phyloP scores from a whole-genome alignment of 2,329 filamentous ascomycete species.

The Phyllosticta paracitricarpa region DNA sequence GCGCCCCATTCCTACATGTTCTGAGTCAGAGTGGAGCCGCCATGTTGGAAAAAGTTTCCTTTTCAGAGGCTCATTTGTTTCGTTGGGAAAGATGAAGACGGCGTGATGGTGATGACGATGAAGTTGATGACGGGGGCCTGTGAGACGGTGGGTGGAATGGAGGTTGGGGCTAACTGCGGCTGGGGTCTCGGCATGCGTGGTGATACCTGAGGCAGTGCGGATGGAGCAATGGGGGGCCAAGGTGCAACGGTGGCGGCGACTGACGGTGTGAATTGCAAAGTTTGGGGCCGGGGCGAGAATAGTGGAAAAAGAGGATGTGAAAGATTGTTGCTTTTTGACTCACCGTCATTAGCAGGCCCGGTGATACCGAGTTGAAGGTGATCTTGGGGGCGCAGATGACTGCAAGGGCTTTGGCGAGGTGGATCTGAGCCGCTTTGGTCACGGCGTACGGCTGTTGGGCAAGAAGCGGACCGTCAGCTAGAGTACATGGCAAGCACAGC shows the following conservation, averaged over 20 bases:
- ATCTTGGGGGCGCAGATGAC: constrained; percentile 52
- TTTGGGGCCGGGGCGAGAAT: background rate
- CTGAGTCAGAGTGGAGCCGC: no score
- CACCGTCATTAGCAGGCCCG: constrained; percentile 53
- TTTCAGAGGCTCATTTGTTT: no score
- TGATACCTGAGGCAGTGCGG: background rate
- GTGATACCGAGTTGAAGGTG: constrained; percentile 54
- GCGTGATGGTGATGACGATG: background rate
- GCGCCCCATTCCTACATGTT: constrained; percentile 35
- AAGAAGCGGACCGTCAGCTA: background rate
- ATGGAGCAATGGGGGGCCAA: background rate
- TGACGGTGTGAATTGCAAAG: background rate
- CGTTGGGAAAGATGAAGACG: background rate
- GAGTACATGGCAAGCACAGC: background rate
- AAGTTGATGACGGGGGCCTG: background rate
- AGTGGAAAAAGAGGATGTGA: background rate
- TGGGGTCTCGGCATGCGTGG: background rate
- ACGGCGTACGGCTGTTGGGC: constrained; percentile 55
- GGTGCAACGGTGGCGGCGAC: constrained; percentile 21
- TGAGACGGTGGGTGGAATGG: background rate
- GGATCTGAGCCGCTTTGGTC: constrained; percentile 64
- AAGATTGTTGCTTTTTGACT: background rate
- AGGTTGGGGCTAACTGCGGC: background rate
- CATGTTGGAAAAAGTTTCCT: no score
- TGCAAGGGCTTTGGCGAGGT: constrained; percentile 56